Percentiles rank a stretch among this genome's conserved stretches.
Conservation (phyloP, 371 early-diverging fungal genomes). For the Fennellomyces sp. region DNA sequence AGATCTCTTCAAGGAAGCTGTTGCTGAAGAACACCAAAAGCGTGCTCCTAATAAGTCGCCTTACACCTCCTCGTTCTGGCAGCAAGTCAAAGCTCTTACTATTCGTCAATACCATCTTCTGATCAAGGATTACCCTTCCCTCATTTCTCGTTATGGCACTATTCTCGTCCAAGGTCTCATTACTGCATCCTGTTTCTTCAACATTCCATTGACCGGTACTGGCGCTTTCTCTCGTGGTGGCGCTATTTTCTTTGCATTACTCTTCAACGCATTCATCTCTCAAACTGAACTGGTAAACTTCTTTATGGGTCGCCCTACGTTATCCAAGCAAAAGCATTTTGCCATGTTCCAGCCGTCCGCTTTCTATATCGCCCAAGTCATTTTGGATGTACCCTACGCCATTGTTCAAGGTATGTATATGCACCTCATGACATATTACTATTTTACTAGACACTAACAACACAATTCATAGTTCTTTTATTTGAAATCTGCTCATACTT, state of each 20-base stretch:
- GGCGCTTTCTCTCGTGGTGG: conserved; percentile 79
- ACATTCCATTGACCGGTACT: conserved; percentile 45
- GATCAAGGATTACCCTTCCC: conserved; percentile 46
- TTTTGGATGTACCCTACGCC: conserved; percentile 40
- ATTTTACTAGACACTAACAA: not conserved
- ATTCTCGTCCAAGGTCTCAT: conserved; percentile 67
- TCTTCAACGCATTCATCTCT: conserved; percentile 58
- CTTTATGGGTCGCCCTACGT: conserved; percentile 58
- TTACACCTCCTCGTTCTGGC: conserved; percentile 64
- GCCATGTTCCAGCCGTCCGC: conserved; percentile 70
- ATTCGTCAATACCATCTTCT: conserved; percentile 64
- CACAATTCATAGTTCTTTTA: conserved; percentile 13
- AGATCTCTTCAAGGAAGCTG: conserved; percentile 52
- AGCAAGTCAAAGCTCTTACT: conserved; percentile 63
- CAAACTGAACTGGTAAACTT: conserved; percentile 54
- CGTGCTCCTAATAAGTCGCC: conserved; percentile 53
- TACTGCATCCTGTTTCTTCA: conserved; percentile 69
- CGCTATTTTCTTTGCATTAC: conserved; percentile 59
- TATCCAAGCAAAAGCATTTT: conserved; percentile 71
- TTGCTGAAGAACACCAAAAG: conserved; percentile 58
- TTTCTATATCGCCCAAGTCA: conserved; percentile 59
- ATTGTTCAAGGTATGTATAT: conserved; percentile 33
- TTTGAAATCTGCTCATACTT: conserved; percentile 46
- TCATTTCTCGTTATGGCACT: conserved; percentile 63
- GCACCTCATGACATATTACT: not conserved